Base-by-base conservation (phyloP, 768 basidiomycete species). In the Pleurotus djamor region DNA sequence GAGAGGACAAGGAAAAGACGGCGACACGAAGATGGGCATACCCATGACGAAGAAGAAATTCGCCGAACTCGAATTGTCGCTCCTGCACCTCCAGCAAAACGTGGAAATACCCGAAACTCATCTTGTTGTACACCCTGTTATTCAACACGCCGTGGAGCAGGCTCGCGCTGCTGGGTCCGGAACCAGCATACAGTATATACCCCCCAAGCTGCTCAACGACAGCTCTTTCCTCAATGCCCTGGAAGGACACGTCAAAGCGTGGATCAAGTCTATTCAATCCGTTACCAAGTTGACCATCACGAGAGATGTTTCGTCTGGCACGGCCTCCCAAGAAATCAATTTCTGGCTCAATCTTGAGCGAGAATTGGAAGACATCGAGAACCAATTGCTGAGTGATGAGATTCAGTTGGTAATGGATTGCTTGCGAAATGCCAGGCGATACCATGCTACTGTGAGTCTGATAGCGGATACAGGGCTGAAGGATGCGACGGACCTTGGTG, bases 41-140 rank as follows among this genome's bases (percentile, higher is more conserved):
- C 97, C 97, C 3, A 93, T 97, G 83, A 95, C 96, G 48, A 98
- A 98, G 84, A 96, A 96, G 80, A 98, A 98, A 75, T 98, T 98
- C 68, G 96, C 97, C 6, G 97, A 99, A 67, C 87, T 98, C 58
- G 96, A 99, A 72, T 76, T 98, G 8, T 95, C 94, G 2, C 77
- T 98, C 13, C 78, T 98, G 1, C 97, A 99, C 70, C 82, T 98
- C 4, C 96, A 98, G 68, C 97, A 98, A 73, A 99, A 99, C 66
- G 96, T 98, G 63, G 97, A 99, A 76, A 98, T 98, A 56, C 97
- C 97, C 0, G 94, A 98, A 72, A 96, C 94, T 4, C 89, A 94
- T 65, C 86, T 98, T 34, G 79, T 92, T 63, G 91, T 98, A 55
- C 96, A 98, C 68, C 94, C 94, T 38, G 80, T 84, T 62, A 92